A percentile compares a stretch with the other conserved stretches of the same genome.
Evolutionary conservation across 2,329 filamentous ascomycete genomes (phyloP).

Genomic region (Aspergillus pseudoterreus): DNA sequence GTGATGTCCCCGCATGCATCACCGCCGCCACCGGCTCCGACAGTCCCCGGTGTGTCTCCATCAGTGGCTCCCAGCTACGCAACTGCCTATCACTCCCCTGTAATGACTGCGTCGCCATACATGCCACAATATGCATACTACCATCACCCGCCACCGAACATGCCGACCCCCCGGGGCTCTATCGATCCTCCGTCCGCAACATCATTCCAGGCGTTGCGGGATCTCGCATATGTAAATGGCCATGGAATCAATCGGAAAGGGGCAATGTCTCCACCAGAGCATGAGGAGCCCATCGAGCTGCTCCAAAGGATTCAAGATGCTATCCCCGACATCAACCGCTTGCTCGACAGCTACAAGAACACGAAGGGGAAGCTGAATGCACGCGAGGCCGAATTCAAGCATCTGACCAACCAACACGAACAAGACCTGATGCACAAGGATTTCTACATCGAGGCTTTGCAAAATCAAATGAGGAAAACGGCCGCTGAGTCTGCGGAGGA

Average conservation of each 20-base stretch:
- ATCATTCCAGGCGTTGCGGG: conserved; percentile 30
- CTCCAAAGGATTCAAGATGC: conserved; percentile 44
- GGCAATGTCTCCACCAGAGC: conserved; percentile 26
- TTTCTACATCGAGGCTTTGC: conserved; percentile 50
- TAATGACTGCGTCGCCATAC: conserved; percentile 31
- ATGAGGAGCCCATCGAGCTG: conserved; percentile 37
- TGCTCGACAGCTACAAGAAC: conserved; percentile 47
- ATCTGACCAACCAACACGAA: conserved; percentile 48
- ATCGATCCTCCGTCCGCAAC: conserved; percentile 27
- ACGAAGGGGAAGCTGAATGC: conserved; percentile 49
- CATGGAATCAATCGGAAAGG: conserved; percentile 26
- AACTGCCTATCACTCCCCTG: conserved; percentile 33
- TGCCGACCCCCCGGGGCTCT: conserved; percentile 26
- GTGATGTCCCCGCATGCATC: conserved; percentile 32
- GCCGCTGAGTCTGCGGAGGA: conserved; percentile 51
- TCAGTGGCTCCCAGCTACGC: conserved; percentile 22
- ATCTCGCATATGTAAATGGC: conserved; percentile 20
- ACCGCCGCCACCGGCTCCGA: conserved; percentile 20
- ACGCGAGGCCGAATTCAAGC: conserved; percentile 48
- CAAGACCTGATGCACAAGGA: conserved; percentile 52
- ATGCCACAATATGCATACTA: conserved; percentile 31
- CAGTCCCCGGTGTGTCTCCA: conserved; percentile 9
- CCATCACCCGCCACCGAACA: conserved; percentile 21
- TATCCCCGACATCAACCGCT: conserved; percentile 45
- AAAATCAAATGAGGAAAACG: conserved; percentile 48